These are phyloP conservation scores for Lactifluus piperatus DNA, from an alignment of 768 basidiomycete species.

Conservation along the genomic window DNA sequence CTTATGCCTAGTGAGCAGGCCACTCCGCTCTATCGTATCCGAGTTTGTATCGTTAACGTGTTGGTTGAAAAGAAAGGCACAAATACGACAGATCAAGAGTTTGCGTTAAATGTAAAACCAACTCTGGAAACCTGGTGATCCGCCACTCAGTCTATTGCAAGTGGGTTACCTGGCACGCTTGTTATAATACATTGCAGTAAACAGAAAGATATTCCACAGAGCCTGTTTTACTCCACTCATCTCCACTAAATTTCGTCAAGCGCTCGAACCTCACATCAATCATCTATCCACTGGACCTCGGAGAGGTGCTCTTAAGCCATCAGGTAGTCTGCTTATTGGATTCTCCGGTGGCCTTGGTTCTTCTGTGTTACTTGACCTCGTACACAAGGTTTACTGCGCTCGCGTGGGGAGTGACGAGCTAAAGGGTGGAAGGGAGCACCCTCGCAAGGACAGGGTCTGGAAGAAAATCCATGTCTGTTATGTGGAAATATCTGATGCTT, in stretches of 20 bases:
- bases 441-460: constrained; percentile 56
- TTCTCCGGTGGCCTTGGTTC: constrained; percentile 79
- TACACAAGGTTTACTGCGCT: constrained; percentile 50
- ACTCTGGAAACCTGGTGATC: constrained; percentile 58
- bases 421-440: constrained; percentile 58
- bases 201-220: constrained; percentile 27
- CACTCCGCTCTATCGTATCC: not conserved
- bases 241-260: constrained; percentile 52
- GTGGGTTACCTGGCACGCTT: constrained; percentile 32
- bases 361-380: constrained; percentile 59
- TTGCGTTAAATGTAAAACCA: constrained; percentile 70
- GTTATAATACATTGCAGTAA: not conserved
- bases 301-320: constrained; percentile 52
- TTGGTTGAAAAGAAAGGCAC: constrained; percentile 38
- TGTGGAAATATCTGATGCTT: constrained; percentile 56
- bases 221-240: constrained; percentile 61
- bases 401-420: constrained; percentile 22
- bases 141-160: constrained; percentile 82
- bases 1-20: constrained; percentile 56
- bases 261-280: constrained; percentile 58
- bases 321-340: constrained; percentile 58
- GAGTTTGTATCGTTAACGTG: not conserved
- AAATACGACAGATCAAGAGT: constrained; percentile 58
- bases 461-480: constrained; percentile 53
- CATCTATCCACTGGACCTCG: constrained; percentile 44